Evolutionary conservation across 2,329 filamentous ascomycete species (phyloP).

Genomic region (Ophiostoma sp.): DNA sequence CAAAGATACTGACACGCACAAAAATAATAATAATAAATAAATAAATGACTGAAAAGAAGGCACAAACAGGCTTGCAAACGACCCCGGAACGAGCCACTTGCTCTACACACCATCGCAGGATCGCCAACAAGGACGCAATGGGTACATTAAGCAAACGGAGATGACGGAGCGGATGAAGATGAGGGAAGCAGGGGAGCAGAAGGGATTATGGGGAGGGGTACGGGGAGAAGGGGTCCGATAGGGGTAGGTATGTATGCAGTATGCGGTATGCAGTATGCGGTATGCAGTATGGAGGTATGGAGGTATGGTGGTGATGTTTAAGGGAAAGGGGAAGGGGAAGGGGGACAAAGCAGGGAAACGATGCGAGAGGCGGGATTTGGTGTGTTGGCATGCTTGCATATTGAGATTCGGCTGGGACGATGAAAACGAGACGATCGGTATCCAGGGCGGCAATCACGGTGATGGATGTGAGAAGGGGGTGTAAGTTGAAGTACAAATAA

Average conservation of each 20-base stretch:
- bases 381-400: constrained; percentile 10
- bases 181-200: not conserved
- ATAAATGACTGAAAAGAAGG: not conserved
- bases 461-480: not conserved
- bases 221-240: not conserved
- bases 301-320: not conserved
- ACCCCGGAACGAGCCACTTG: not conserved
- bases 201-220: not conserved
- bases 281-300: not conserved
- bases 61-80: not conserved
- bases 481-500: not conserved
- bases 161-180: not conserved
- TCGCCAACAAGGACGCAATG: constrained; percentile 12
- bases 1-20: constrained; percentile 4
- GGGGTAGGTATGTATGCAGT: not conserved
- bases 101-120: constrained; percentile 3
- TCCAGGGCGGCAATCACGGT: not conserved
- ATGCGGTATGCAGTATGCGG: not conserved
- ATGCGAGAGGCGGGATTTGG: not conserved
- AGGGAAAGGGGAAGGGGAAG: not conserved
- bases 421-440: constrained; percentile 9
- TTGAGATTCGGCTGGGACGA: not conserved
- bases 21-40: not conserved
- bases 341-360: constrained; percentile 8
- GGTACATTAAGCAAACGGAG: constrained; percentile 11